A percentile compares a stretch with the other conserved stretches of the same genome.
phyloP scores from a whole-genome alignment of 2,329 filamentous ascomycete genomes.

The Lachnellula arida region DNA sequence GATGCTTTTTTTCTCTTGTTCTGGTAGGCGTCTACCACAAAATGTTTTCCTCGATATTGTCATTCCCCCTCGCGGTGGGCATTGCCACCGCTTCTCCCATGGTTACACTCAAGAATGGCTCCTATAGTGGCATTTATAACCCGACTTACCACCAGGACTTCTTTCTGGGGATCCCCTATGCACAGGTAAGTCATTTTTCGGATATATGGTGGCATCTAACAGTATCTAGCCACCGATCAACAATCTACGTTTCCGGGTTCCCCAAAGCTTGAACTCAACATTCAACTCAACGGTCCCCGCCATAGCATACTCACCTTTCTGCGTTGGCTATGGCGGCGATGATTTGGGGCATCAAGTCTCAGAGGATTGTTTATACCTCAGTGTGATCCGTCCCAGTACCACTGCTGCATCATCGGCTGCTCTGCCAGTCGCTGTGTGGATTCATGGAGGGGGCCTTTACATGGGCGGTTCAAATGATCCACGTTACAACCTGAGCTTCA shows the following conservation, averaged over 20 bases:
- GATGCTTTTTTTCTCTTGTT: not conserved
- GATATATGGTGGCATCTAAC: not conserved
- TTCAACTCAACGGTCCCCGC: conserved; percentile 14
- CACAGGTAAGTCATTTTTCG: conserved; percentile 9
- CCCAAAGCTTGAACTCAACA: conserved; percentile 18
- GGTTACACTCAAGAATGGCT: conserved; percentile 23
- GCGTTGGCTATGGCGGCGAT: conserved; percentile 25
- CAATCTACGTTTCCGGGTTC: conserved; percentile 20
- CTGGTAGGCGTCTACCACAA: not conserved
- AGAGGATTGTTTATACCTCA: conserved; percentile 53
- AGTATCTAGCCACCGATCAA: conserved; percentile 18
- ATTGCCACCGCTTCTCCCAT: conserved; percentile 2
- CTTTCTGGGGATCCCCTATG: conserved; percentile 25
- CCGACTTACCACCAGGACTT: conserved; percentile 23
- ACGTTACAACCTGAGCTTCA: conserved; percentile 22
- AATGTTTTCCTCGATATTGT: not conserved
- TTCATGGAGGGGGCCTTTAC: conserved; percentile 44
- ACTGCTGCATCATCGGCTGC: conserved; percentile 29
- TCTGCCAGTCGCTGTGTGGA: conserved; percentile 52
- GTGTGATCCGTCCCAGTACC: conserved; percentile 45
- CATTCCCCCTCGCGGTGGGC: not conserved
- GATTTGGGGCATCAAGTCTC: conserved; percentile 11
- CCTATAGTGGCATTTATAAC: conserved; percentile 20
- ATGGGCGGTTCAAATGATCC: conserved; percentile 24
- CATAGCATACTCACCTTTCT: conserved; percentile 18